Conservation (phyloP, 257 asterid species). For the Jacaranda copaia region DNA sequence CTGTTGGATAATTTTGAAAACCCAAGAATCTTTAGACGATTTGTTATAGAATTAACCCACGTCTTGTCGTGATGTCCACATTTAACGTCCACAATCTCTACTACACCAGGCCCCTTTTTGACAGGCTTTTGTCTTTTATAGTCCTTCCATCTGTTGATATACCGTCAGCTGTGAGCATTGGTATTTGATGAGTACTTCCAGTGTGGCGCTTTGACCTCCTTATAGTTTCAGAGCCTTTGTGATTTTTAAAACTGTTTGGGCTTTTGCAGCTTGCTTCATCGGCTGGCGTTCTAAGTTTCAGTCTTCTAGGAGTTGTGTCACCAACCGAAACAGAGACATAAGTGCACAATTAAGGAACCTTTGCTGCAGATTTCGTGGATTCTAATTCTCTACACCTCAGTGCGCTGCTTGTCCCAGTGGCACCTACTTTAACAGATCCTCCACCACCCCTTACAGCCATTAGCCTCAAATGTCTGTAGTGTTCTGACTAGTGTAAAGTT, state of each 20-base stretch:
- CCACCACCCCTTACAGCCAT: conserved; percentile 81
- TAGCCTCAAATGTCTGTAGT: conserved; percentile 65
- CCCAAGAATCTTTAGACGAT: conserved; percentile 68
- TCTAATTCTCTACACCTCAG: conserved; percentile 79
- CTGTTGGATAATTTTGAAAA: conserved; percentile 71
- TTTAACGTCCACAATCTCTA: conserved; percentile 79
- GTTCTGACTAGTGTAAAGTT: conserved; percentile 8
- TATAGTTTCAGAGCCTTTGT: conserved; percentile 41
- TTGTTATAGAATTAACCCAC: conserved; percentile 65
- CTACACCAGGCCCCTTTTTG: conserved; percentile 53
- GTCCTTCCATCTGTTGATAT: conserved; percentile 57
- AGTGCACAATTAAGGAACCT: conserved; percentile 33
- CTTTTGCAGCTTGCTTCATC: conserved; percentile 65
- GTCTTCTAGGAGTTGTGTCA: conserved; percentile 41
- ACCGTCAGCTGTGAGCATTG: conserved; percentile 66
- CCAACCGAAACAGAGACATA: conserved; percentile 33
- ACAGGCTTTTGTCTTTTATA: conserved; percentile 60
- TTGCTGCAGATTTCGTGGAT: conserved; percentile 52
- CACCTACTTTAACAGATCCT: conserved; percentile 82
- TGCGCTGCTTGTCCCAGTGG: conserved; percentile 80
- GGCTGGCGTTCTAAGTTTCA: conserved; percentile 42
- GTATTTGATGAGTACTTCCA: conserved; percentile 58
- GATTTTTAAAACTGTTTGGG: conserved; percentile 21
- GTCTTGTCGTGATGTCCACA: conserved; percentile 66
- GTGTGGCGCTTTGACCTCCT: conserved; percentile 53